These are phyloP conservation scores for Luzula sylvatica DNA, from an alignment of 176 grass and related monocot species.

Conservation along the genomic window DNA sequence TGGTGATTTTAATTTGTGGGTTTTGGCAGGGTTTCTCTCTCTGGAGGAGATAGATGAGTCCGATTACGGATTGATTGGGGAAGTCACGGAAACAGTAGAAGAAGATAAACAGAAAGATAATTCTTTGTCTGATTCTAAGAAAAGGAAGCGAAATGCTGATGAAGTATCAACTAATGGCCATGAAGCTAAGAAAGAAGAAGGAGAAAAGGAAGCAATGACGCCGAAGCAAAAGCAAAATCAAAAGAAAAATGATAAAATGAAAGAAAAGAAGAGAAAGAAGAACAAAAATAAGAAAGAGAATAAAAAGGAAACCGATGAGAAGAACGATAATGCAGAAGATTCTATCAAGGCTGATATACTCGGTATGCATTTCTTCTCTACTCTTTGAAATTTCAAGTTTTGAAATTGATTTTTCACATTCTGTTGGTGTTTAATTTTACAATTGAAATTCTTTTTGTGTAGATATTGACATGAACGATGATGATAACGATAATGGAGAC, in stretches of 20 bases:
- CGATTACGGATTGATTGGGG: slow-evolving; percentile 41
- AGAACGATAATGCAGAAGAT: slow-evolving; percentile 3
- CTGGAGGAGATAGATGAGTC: slow-evolving; percentile 90
- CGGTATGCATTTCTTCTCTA: slow-evolving; percentile 24
- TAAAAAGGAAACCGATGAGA: slow-evolving; percentile 13
- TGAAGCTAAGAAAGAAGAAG: slow-evolving; percentile 5
- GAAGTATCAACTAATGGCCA: background rate
- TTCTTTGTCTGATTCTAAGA: slow-evolving; percentile 11
- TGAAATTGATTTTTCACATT: background rate
- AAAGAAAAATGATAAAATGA: slow-evolving; percentile 5
- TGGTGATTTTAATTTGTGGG: slow-evolving; percentile 7
- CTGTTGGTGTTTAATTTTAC: background rate
- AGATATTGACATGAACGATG: too few species aligned
- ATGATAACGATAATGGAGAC: slow-evolving; percentile 24
- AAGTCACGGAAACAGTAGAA: slow-evolving; percentile 16
- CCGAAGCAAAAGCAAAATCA: slow-evolving; percentile 39
- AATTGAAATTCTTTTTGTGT: slow-evolving; percentile 15
- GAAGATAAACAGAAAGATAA: slow-evolving; percentile 7
- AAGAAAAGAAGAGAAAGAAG: slow-evolving; percentile 16
- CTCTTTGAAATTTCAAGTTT: background rate
- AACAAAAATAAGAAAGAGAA: slow-evolving; percentile 51
- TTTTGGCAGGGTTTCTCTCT: slow-evolving; percentile 66
- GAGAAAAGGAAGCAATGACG: slow-evolving; percentile 26
- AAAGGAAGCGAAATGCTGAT: slow-evolving; percentile 14
- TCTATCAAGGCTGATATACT: slow-evolving; percentile 18